Evolutionary conservation across 768 basidiomycete species (phyloP).

Genomic region (Phlebiopsis gigantea): DNA sequence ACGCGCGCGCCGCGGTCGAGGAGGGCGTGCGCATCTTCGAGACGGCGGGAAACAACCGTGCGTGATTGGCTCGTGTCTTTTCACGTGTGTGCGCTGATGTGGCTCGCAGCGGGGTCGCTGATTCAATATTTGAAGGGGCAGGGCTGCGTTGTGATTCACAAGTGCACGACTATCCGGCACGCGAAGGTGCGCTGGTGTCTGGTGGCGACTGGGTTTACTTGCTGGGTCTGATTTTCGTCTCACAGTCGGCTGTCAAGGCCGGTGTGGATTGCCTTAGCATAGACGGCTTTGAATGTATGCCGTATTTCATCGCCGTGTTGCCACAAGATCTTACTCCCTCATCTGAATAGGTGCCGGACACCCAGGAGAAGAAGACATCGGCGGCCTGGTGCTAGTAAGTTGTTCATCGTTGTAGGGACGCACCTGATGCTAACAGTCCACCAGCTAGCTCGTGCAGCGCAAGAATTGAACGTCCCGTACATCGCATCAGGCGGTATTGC

Average conservation of each 20-base stretch:
- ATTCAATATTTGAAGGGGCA: slow-evolving; percentile 81
- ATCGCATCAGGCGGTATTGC: slow-evolving; percentile 91
- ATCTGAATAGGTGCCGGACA: slow-evolving; percentile 75
- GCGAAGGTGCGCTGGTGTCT: slow-evolving; percentile 50
- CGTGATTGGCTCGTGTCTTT: too few species aligned
- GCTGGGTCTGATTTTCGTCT: not conserved
- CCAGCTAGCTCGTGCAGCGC: slow-evolving; percentile 83
- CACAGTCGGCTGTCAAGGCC: slow-evolving; percentile 57
- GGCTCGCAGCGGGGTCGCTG: slow-evolving; percentile 56
- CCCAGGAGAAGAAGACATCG: slow-evolving; percentile 92
- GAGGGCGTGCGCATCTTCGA: slow-evolving; percentile 89
- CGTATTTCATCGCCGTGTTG: not conserved
- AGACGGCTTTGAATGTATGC: slow-evolving; percentile 85
- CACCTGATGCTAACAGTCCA: not conserved
- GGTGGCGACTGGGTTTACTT: not conserved
- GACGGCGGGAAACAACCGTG: slow-evolving; percentile 90
- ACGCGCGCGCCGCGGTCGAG: slow-evolving; percentile 74
- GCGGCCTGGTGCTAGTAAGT: slow-evolving; percentile 75
- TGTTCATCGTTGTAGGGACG: not conserved
- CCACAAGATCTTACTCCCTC: slow-evolving; percentile 8
- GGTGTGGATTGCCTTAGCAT: slow-evolving; percentile 89
- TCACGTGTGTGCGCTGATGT: not conserved
- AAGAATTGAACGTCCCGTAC: slow-evolving; percentile 79
- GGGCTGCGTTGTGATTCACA: slow-evolving; percentile 79
- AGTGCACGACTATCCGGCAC: slow-evolving; percentile 83